Base-by-base conservation (phyloP, 2,329 filamentous ascomycete genomes). In the Monosporascus ibericus region DNA sequence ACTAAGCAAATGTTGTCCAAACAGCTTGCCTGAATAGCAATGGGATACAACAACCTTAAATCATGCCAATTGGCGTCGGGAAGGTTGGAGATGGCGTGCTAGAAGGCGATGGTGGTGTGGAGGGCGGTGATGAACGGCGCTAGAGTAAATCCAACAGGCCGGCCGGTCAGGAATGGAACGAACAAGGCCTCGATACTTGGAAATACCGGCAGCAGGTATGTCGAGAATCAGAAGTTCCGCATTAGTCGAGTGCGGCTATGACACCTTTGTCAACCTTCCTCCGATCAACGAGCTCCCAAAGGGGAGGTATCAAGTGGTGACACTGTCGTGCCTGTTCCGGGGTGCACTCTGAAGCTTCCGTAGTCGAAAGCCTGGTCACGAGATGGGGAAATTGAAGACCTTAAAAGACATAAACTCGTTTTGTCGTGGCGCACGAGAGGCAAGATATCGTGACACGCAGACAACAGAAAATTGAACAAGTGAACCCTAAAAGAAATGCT, bases 1-100 rank as follows among this genome's bases (percentile, higher is more conserved):
- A 50, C 49, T 37, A 47, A 44, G 37, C 53, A 52, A 52, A 55
- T 53, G 55, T 47, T 50, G 44, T 46, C 50, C 40, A 46, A 49
- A 54, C 8, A 46, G 24, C 24, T 46, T 30, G 15, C n/a, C 24
- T 27, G 42, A 9, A 27, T 22, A 30, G 25, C 22, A 25, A 46
- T n/a, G 14, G 14, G 42, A 14, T 3, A 17, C 20, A 27, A 27
- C 30, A 15, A 25, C 14, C 22, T 6, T 27, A n/a, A 24, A 46
- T 46, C 14, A 14, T 30, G 22, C 17, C 39, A 42, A 42, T 42
- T 42, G 39, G 22, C 39, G n/a, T 42, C 11, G 30, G 17, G 18
- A 20, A 11, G 39, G 39, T 20, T 14, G 7, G 22, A 14, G 18
- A 11, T 9, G 17, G 17, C 11, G 18, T 42, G 18, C 18, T 42